Evolutionary conservation across 2,329 filamentous ascomycete genomes (phyloP).

Genomic region (Cryphonectria radicalis): DNA sequence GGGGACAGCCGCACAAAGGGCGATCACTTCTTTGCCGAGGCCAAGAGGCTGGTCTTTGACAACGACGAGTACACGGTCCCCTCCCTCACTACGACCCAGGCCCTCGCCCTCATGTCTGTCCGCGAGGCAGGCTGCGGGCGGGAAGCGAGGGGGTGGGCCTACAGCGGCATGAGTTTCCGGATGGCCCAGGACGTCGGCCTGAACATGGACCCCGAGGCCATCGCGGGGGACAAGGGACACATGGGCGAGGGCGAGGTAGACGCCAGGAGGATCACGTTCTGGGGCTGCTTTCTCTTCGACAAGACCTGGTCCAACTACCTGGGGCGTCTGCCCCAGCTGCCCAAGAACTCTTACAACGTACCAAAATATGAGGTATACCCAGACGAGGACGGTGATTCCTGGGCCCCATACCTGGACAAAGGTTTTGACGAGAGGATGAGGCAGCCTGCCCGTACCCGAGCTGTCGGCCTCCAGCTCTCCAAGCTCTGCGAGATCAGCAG

Average conservation of each 20-base stretch:
- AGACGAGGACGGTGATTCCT: constrained; percentile 80
- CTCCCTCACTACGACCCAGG: constrained; percentile 87
- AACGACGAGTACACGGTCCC: constrained; percentile 94
- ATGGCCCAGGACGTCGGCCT: constrained; percentile 96
- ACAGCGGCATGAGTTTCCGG: constrained; percentile 96
- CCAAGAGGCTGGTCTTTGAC: constrained; percentile 85
- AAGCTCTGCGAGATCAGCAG: constrained; percentile 91
- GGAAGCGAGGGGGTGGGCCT: constrained; percentile 96
- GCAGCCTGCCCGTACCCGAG: constrained; percentile 82
- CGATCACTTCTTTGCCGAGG: constrained; percentile 94
- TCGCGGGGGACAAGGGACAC: constrained; percentile 59
- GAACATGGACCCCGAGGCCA: constrained; percentile 77
- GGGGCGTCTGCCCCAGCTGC: constrained; percentile 85
- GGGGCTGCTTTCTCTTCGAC: constrained; percentile 98
- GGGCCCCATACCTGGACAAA: constrained; percentile 86
- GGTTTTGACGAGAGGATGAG: constrained; percentile 74
- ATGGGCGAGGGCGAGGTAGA: constrained; percentile 85
- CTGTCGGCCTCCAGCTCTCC: constrained; percentile 79
- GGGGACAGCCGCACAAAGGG: constrained; percentile 85
- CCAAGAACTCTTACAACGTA: constrained; percentile 77
- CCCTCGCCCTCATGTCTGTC: constrained; percentile 92
- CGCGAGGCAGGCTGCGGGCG: constrained; percentile 92
- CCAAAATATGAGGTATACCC: constrained; percentile 92
- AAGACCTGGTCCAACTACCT: constrained; percentile 99
- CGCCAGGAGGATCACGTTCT: constrained; percentile 88